Percentiles rank a stretch among this genome's conserved stretches.
Conservation (phyloP, 2,329 filamentous ascomycete genomes). For the Aspergillus persii region DNA sequence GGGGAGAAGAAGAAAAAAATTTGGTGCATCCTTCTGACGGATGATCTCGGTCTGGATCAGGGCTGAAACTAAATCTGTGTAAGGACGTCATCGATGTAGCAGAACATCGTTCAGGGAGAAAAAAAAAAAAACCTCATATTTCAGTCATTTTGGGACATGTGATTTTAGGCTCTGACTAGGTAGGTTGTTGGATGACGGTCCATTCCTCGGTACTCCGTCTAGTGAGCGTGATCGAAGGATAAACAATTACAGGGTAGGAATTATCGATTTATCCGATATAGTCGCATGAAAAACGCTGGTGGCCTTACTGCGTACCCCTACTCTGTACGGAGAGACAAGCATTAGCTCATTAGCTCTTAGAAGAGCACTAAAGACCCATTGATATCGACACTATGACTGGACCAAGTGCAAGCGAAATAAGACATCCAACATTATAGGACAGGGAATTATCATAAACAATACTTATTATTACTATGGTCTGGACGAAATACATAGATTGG, state of each 20-base stretch:
- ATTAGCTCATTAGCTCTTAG: background rate
- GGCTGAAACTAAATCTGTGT: no score
- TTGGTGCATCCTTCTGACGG: no score
- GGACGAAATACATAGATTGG: conserved; percentile 4
- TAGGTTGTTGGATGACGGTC: background rate
- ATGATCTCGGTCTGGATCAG: no score
- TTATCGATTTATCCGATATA: no score
- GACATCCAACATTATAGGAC: background rate
- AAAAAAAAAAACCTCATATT: no score
- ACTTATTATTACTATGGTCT: background rate
- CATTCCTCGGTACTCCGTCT: background rate
- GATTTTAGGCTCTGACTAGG: no score
- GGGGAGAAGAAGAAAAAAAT: no score
- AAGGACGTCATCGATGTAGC: no score
- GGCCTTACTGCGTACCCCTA: background rate
- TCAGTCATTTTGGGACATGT: no score
- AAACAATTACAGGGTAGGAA: no score
- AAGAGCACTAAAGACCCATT: background rate
- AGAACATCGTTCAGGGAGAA: no score
- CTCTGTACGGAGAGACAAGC: no score
- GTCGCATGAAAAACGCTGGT: background rate
- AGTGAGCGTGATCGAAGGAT: background rate
- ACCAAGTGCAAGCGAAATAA: background rate
- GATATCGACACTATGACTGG: background rate
- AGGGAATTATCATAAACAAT: background rate